phyloP scores from a whole-genome alignment of 108 stramenopile genomes.

The Cyclotella baltica region DNA sequence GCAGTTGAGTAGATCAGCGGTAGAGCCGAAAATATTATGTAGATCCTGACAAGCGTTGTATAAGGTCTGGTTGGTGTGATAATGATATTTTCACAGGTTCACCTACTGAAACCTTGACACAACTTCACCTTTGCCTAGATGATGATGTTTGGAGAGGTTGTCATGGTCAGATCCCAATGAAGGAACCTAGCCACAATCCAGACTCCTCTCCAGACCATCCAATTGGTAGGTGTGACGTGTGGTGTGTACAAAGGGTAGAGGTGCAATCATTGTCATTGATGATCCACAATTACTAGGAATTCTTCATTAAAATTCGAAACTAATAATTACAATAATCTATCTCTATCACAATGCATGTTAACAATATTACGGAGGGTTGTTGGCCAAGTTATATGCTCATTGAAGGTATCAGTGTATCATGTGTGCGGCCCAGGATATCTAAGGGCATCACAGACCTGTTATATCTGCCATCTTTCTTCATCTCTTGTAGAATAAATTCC shows the following conservation, averaged over 20 bases:
- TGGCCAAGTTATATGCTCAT: slow-evolving; percentile 91
- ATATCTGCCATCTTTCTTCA: slow-evolving; percentile 96
- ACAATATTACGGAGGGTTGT: slow-evolving; percentile 98
- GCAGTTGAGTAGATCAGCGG: too few species aligned
- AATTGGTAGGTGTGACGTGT: slow-evolving; percentile 99
- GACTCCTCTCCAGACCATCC: slow-evolving; percentile 97
- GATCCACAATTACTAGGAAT: slow-evolving; percentile 99
- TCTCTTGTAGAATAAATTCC: slow-evolving; percentile 90
- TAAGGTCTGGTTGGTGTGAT: slow-evolving; percentile 86
- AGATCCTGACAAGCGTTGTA: too few species aligned
- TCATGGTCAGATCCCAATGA: slow-evolving; percentile 68
- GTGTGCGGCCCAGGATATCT: slow-evolving; percentile 99
- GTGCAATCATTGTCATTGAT: slow-evolving; percentile 97
- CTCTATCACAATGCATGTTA: slow-evolving; percentile 98
- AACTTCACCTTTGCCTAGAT: slow-evolving; percentile 97
- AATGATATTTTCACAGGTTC: slow-evolving; percentile 99
- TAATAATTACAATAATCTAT: slow-evolving; percentile 99
- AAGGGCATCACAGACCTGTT: slow-evolving; percentile 99
- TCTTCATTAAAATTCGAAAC: slow-evolving; percentile 99
- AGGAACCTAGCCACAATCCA: slow-evolving; percentile 86
- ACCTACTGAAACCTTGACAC: slow-evolving; percentile 99
- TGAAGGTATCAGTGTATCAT: slow-evolving; percentile 97
- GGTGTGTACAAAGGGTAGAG: slow-evolving; percentile 99
- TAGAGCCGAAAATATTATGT: too few species aligned
- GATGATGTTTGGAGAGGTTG: slow-evolving; percentile 93